Base-by-base conservation (phyloP, 495 filamentous ascomycete genomes). In the Rusavskia elegans region DNA sequence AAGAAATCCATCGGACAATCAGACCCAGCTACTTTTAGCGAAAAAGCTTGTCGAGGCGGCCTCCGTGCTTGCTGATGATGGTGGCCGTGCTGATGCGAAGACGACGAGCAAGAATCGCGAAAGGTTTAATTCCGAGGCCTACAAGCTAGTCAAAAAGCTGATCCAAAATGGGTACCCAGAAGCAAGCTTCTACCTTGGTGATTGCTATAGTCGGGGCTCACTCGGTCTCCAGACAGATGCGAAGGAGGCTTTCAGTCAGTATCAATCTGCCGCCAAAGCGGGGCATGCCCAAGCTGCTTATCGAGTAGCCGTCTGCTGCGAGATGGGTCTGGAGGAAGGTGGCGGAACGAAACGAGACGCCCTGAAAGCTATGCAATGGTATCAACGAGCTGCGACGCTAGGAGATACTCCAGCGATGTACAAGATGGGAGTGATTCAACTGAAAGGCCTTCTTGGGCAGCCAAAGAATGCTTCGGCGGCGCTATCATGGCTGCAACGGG, bases 371-470 rank as follows among this genome's bases (percentile, higher is more conserved):
- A 86, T 97, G 29, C 89, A 96, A 61, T 98, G 92, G 92, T 98
- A 97, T 64, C 89, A 88, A 63, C 87, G 89, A 19, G 87, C 90
- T 13, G 89, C 92, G 1, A 78, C 84, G 7, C 72, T 96, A 5
- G 92, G 92, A 13, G 89, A 97, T 59, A 83, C 85, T 0, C 82
- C 89, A 0, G 92, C 90, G 23, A 93, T 95, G 89, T 98, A 95
- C 69, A 98, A 98, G 66, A 82, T 97, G 67, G 92, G 92, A 49
- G 90, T 95, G 80, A 95, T 98, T 60, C 71, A 85, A 56, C 74
- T 95, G 27, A 96, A 96, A 64, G 90, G 89, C 20, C 75, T 96
- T n/a, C 78, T 98, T 14, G 89, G 89, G 9, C 90, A 96, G 64
- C 75, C 77, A n/a, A 76, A 74, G 57, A 94, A 88, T 64, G 78